A percentile compares a stretch with the other conserved stretches of the same genome.
Conservation (phyloP, 2,329 filamentous ascomycete species). For the Cytospora mali region DNA sequence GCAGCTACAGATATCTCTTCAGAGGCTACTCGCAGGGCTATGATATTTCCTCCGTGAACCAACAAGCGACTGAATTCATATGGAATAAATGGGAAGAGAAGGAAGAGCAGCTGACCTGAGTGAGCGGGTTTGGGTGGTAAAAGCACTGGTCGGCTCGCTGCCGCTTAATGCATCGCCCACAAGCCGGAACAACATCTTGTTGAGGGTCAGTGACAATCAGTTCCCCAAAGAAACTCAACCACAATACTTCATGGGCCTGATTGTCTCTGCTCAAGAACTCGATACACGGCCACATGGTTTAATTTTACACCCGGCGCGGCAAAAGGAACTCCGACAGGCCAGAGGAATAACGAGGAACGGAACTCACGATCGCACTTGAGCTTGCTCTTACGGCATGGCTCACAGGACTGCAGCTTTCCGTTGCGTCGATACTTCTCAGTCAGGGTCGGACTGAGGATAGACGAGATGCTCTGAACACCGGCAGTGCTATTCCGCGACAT, state of each 20-base stretch:
- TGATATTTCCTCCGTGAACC: background rate
- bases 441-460: slow-evolving; percentile 30
- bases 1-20: slow-evolving; percentile 1
- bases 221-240: no score
- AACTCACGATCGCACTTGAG: slow-evolving; percentile 37
- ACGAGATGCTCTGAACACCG: slow-evolving; percentile 14
- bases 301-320: background rate
- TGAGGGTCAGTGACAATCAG: background rate
- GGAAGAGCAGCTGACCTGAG: slow-evolving; percentile 28
- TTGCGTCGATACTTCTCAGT: slow-evolving; percentile 40
- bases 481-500: slow-evolving; percentile 26
- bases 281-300: background rate
- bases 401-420: slow-evolving; percentile 41
- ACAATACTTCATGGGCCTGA: background rate
- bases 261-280: background rate
- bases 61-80: background rate
- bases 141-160: slow-evolving; percentile 37
- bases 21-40: background rate
- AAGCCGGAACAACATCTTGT: slow-evolving; percentile 37
- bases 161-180: slow-evolving; percentile 38
- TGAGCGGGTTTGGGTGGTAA: slow-evolving; percentile 40
- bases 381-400: slow-evolving; percentile 40
- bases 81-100: no score
- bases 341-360: background rate
- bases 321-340: background rate